These are phyloP conservation scores for Claviceps lovelessii DNA, from an alignment of 2,329 filamentous ascomycete genomes.

Conservation along the genomic window DNA sequence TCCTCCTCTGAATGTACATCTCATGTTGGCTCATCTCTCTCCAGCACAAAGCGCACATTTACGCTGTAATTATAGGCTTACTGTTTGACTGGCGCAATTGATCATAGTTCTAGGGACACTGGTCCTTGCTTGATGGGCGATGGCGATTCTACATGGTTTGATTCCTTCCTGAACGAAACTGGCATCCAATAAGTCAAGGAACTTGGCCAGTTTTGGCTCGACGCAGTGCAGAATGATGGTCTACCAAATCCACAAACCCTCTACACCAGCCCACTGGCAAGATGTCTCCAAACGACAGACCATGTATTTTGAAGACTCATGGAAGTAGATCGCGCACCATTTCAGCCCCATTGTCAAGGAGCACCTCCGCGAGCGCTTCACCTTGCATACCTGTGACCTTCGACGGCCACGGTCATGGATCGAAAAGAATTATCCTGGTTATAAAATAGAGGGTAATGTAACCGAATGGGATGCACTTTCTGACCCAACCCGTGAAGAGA, in stretches of 20 bases:
- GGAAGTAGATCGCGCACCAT: conserved; percentile 21
- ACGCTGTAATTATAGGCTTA: neutral
- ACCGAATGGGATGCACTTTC: neutral
- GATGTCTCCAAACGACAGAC: conserved; percentile 42
- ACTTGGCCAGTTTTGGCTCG: conserved; percentile 37
- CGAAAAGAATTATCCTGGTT: conserved; percentile 19
- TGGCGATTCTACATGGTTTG: conserved; percentile 24
- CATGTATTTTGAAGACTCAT: conserved; percentile 33
- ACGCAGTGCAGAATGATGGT: conserved; percentile 27
- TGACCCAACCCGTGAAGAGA: conserved; percentile 29
- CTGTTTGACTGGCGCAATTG: neutral
- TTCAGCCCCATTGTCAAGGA: conserved; percentile 44
- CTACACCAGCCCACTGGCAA: conserved; percentile 43
- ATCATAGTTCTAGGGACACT: conserved; percentile 16
- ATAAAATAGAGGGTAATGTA: neutral
- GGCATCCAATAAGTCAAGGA: conserved; percentile 39
- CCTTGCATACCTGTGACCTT: conserved; percentile 47
- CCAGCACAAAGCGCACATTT: neutral
- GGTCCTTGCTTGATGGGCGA: conserved; percentile 27
- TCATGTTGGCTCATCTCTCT: neutral
- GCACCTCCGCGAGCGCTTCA: conserved; percentile 42
- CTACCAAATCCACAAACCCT: conserved; percentile 38
- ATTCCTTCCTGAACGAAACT: conserved; percentile 33
- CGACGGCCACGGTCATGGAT: conserved; percentile 36
- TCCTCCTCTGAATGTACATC: no score